Evolutionary conservation across 345 rosid genomes (phyloP), one percentile per base, ranked within the genome.

Genomic region (Sonneratia caseolaris): DNA sequence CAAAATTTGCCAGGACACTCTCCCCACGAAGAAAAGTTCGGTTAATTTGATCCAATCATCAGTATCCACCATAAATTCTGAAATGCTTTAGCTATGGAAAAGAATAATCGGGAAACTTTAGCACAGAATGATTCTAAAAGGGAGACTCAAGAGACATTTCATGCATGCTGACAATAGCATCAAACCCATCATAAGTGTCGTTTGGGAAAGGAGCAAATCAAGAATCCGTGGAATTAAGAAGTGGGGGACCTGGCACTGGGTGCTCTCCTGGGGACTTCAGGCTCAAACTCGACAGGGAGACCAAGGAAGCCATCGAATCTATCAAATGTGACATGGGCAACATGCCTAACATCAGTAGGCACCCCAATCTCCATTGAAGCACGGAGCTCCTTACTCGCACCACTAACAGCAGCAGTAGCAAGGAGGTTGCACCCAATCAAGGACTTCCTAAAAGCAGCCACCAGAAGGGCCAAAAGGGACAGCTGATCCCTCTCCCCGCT

Each of bases 261-360:
- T 68, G 96, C 88, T 68, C 91, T 87, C 79, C 90, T 85, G 24
- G 93, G 96, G 71, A 94, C 95, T 73, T 96, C 99, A 40, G 99
- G 97, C 80, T 96, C 97, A 76, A 96, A 88, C 82, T 96, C 99
- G 82, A 89, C 92, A 68, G 99, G 99, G 80, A 96, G 85, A 67
- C 99, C 99, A 72, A 89, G 95, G 74, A 96, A 96, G 51, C 99
- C 99, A 82, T 92, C 85, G 73, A 96, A 96, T 79, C 99, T 86
- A 81, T 96, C 99, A 73, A 96, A 96, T n/a, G 98, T 96, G 38
- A 96, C 99, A 83, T 96, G 99, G 49, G 98, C 95, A 37, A 96
- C 95, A 78, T 96, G 99, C 66, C 96, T 85, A 70, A 96, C 99
- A 76, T 96, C 81, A 2, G 98, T 89, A 7, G 99, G 99, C 75